Evolutionary conservation across 2,329 filamentous ascomycete genomes (phyloP).

Genomic region (Fulvia fulva): DNA sequence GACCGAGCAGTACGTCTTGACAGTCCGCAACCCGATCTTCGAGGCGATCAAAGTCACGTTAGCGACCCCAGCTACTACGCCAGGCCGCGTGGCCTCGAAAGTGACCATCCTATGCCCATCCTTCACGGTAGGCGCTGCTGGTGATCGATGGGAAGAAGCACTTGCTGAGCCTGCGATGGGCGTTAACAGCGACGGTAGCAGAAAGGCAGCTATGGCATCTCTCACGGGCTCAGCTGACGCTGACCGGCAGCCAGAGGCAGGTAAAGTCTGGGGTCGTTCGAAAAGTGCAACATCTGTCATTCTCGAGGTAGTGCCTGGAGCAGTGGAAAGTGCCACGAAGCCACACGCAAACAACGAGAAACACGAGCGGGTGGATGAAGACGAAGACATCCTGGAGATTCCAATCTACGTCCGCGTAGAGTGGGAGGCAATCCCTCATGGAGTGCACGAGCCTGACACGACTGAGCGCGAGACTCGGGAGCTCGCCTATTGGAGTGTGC

Average conservation of each 20-base stretch:
- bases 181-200: conserved; percentile 22
- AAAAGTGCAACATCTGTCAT: conserved; percentile 95
- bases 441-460: conserved; percentile 43
- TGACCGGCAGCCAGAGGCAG: conserved; percentile 69
- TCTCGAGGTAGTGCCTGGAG: conserved; percentile 73
- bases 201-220: conserved; percentile 31
- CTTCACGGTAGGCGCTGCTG: conserved; percentile 91
- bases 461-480: conserved; percentile 74
- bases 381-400: conserved; percentile 73
- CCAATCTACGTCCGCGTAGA: conserved; percentile 90
- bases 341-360: conserved; percentile 36
- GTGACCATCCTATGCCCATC: conserved; percentile 92
- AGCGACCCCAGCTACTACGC: conserved; percentile 75
- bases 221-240: conserved; percentile 40
- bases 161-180: conserved; percentile 48
- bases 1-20: conserved; percentile 75
- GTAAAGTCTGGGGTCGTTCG: conserved; percentile 93
- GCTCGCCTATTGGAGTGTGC: conserved; percentile 90
- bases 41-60: conserved; percentile 83
- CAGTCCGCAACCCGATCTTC: conserved; percentile 90
- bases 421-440: conserved; percentile 71
- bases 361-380: conserved; percentile 42
- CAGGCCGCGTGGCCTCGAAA: conserved; percentile 69
- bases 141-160: conserved; percentile 83
- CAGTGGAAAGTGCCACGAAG: conserved; percentile 28